Base-by-base conservation (phyloP, 1,284 basidiomycete genomes). In the Coniophora puteana region DNA sequence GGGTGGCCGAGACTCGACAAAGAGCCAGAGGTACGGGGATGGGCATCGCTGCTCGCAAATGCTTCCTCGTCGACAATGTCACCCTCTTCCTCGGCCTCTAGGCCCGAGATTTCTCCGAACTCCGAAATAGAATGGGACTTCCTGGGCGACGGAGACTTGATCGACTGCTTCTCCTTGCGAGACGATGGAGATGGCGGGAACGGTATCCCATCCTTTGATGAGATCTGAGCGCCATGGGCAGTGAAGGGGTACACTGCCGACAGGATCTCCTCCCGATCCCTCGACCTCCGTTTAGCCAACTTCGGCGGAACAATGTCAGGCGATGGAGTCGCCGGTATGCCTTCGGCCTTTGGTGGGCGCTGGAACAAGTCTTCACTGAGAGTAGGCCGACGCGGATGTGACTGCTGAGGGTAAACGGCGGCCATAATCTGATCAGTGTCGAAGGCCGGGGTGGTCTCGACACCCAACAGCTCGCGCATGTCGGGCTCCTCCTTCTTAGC, bases 1-100 rank as follows among this genome's bases (percentile, higher is more conserved):
- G 84, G 86, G n/a, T 82, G 80, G 2, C 86, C 87, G 5, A 89
- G 72, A 51, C 80, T 83, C 5, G 85, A 88, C 76, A 89, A 78
- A 4, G 85, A 89, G 14, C 76, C 83, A 4, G 83, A 86, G 1
- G 76, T 80, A 22, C 79, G 73, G 27, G 78, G 78, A 4, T 68
- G 68, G 4, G 68, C 67, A 37, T 73, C 67, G 44, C 71, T 68
- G 35, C 48, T 57, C 38, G 60, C 57, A 26, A 63, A 67, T 17
- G 66, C 63, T 45, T 71, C 69, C 24, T 59, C 61, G 7, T 47
- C 55, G 35, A 56, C 63, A 1, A 50, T 58, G 1, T 56, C 58
- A 2, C 63, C 62, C 8, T 66, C 66, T 8, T 53, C 68, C 7
- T 50, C 50, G 7, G 48, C 57, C 12, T 51, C 54, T 5, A 41